phyloP scores from a whole-genome alignment of 208 protist genomes.

The Zelonia costaricensis region DNA sequence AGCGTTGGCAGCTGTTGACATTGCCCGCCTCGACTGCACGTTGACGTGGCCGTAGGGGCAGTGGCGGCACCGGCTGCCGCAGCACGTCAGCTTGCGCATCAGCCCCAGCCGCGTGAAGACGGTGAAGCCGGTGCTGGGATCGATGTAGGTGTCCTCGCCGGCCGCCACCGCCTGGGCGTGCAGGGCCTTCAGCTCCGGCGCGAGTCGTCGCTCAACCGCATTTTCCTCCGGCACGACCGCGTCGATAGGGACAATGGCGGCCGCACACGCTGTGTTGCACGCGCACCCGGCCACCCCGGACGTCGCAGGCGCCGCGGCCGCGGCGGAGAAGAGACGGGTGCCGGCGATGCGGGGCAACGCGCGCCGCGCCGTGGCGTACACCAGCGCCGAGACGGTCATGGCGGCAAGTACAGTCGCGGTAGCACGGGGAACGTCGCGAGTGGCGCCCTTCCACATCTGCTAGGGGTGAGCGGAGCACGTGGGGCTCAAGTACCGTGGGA shows the following conservation, averaged over 20 bases:
- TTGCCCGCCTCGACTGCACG: constrained; percentile 12
- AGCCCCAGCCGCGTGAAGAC: constrained; percentile 48
- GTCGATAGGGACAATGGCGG: not conserved
- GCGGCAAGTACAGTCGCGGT: constrained; percentile 1
- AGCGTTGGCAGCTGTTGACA: not conserved
- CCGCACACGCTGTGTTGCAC: not conserved
- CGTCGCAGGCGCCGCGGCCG: not conserved
- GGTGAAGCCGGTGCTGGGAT: constrained; percentile 48
- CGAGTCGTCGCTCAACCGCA: constrained; percentile 23
- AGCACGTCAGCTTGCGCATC: constrained; percentile 35
- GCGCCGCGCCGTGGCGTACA: constrained; percentile 7
- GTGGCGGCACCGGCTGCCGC: constrained; percentile 51
- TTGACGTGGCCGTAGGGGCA: constrained; percentile 60
- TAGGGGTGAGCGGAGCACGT: too few species aligned
- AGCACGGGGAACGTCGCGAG: not conserved
- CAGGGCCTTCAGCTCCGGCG: constrained; percentile 20
- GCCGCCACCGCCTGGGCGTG: constrained; percentile 28
- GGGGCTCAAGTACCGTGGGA: not conserved
- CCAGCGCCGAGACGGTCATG: constrained; percentile 13
- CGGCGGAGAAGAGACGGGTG: not conserved
- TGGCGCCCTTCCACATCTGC: not conserved
- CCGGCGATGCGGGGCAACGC: not conserved
- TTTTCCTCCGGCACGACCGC: constrained; percentile 25
- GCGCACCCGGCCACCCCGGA: not conserved
- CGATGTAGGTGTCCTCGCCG: constrained; percentile 43